These are phyloP conservation scores for Blastocrithidia nonstop DNA, from an alignment of 208 protist species.

Conservation along the genomic window DNA sequence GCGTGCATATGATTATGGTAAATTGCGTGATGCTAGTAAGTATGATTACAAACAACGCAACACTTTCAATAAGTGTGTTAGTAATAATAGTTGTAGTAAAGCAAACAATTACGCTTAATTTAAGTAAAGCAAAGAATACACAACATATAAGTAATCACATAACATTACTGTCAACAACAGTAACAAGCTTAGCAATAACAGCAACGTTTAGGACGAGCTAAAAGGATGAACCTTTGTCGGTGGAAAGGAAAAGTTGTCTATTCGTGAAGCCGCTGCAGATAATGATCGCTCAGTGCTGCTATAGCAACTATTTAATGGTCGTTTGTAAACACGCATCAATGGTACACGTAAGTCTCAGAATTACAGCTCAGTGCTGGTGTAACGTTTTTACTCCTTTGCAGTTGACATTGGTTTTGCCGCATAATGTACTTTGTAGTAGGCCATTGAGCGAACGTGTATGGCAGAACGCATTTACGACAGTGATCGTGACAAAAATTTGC, in stretches of 20 bases:
- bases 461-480: constrained; percentile 46
- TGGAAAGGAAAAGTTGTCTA: constrained; percentile 23
- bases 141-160: background rate
- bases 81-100: too few species aligned
- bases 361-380: constrained; percentile 40
- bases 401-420: constrained; percentile 46
- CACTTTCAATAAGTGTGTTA: too few species aligned
- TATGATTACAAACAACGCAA: background rate
- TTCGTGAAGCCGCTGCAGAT: constrained; percentile 27
- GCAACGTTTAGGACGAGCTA: too few species aligned
- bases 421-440: constrained; percentile 51
- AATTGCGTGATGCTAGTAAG: too few species aligned
- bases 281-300: constrained; percentile 34
- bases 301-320: constrained; percentile 40
- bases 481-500: constrained; percentile 27
- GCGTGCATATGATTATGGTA: background rate
- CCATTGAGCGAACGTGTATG: constrained; percentile 37
- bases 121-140: background rate
- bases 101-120: background rate
- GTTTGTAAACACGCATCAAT: constrained; percentile 50
- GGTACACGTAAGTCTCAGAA: constrained; percentile 32
- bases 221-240: constrained; percentile 60
- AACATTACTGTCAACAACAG: background rate
- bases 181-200: background rate
- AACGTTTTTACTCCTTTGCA: constrained; percentile 43